Evolutionary conservation across 2,329 filamentous ascomycete genomes (phyloP), one percentile per base, ranked within the genome.

Genomic region (Fusarium sarcochroum): DNA sequence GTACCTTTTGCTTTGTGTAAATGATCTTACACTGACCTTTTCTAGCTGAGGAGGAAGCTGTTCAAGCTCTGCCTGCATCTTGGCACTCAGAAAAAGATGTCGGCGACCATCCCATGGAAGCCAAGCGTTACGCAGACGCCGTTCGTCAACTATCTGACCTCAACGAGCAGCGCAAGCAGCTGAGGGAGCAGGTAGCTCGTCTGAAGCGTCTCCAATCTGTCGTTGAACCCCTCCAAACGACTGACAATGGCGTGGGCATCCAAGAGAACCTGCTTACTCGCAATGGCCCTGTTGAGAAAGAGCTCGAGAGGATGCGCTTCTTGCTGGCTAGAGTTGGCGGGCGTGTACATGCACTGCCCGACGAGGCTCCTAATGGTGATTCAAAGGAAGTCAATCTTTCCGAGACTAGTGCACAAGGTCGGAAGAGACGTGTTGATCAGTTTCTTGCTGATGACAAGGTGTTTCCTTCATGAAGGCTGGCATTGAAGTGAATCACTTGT

Each of bases 261-360:
- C 91, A 93, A 76, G 85, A 87, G 59, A 93, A 92, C 74, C 77
- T 93, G 5, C 83, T 91, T 2, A 90, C 88, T 50, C 85, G 86
- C 32, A 86, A 90, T 73, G 88, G 89, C 2, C 85, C 89, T 47
- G 77, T 93, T 11, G 90, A 90, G 74, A 81, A 81, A 53, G 91
- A 93, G 78, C 80, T 93, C 55, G 86, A 89, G 76, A 86, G 85
- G 65, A 92, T 90, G 85, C 85, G 89, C 34, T 82, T 89, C 68
- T 77, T 93, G 64, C 81, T 91, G 55, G 84, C 85, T 1, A 82
- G 89, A 25, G 88, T 91, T 1, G 83, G 84, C 6, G 86, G 84
- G 3, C 82, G 86, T 20, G 80, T 90, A n/a, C 53, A 71, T 40
- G 61, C 68, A 25, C 37, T 75, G n/a, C 68, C 73, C 6, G 51